Conservation (phyloP, 208 protist species). For the Angomonas desouzai region DNA sequence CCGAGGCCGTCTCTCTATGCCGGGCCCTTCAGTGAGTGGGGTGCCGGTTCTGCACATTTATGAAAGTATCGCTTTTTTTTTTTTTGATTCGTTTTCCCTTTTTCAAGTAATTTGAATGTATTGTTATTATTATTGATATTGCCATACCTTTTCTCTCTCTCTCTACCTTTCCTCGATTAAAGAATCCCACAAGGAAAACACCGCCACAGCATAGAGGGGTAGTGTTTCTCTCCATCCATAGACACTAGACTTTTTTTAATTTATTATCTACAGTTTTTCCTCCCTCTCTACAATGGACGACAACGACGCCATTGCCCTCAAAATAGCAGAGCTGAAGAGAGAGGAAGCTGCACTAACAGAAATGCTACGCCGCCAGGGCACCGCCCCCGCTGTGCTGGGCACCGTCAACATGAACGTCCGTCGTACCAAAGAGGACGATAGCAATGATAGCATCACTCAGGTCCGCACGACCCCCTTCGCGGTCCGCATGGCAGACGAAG, state of each 20-base stretch:
- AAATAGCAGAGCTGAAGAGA: neutral
- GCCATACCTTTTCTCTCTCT: slow-evolving; percentile 18
- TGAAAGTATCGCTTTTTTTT: too few species aligned
- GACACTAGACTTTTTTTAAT: too few species aligned
- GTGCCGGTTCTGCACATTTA: too few species aligned
- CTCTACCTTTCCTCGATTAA: neutral
- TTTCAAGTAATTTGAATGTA: too few species aligned
- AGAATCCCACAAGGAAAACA: too few species aligned
- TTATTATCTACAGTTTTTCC: too few species aligned
- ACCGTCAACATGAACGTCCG: neutral
- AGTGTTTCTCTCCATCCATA: too few species aligned
- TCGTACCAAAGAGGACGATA: neutral
- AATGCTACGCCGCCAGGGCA: neutral
- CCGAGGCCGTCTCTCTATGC: slow-evolving; percentile 10
- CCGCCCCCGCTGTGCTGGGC: neutral
- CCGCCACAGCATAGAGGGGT: too few species aligned
- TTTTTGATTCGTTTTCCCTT: too few species aligned
- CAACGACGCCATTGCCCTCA: neutral
- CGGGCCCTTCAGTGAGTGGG: too few species aligned
- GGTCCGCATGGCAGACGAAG: neutral
- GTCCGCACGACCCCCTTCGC: slow-evolving; percentile 1
- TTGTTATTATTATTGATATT: too few species aligned
- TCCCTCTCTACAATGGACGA: too few species aligned
- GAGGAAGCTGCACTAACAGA: neutral
- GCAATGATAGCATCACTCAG: neutral